These are phyloP conservation scores for Penicillium fuscoglaucum DNA, from an alignment of 2,329 filamentous ascomycete genomes.

Conservation along the genomic window DNA sequence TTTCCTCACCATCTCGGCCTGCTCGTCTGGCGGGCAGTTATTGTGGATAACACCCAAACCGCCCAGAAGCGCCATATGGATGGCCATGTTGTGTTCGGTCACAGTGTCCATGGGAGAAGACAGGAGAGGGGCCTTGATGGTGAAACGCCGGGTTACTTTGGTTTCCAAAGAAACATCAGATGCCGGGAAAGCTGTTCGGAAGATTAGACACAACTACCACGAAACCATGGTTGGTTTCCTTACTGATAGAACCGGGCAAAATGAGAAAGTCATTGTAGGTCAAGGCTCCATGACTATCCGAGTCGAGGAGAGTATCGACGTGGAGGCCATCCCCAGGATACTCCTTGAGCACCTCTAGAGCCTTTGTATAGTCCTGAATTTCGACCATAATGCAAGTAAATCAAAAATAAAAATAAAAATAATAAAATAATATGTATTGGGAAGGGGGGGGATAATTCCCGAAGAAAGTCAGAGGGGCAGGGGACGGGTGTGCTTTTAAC, in stretches of 20 bases:
- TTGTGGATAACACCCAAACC: conserved; percentile 87
- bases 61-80: conserved; percentile 68
- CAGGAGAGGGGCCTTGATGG: conserved; percentile 92
- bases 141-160: conserved; percentile 90
- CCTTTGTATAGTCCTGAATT: conserved; percentile 47
- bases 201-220: neutral
- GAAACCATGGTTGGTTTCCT: conserved; percentile 21
- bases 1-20: conserved; percentile 98
- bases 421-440: neutral
- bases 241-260: conserved; percentile 92
- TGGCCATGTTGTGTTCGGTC: conserved; percentile 99
- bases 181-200: conserved; percentile 72
- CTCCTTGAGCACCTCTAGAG: conserved; percentile 75
- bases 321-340: conserved; percentile 87
- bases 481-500: neutral
- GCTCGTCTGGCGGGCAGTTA: conserved; percentile 96
- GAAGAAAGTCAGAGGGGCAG: neutral
- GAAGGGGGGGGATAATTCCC: neutral
- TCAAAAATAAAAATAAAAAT: neutral
- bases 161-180: conserved; percentile 85
- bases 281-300: conserved; percentile 85
- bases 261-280: conserved; percentile 99
- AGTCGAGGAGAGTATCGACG: conserved; percentile 83
- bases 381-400: neutral
- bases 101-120: conserved; percentile 99